phyloP scores from a whole-genome alignment of 108 stramenopile genomes.

The Cyclostephanos tholiformis region DNA sequence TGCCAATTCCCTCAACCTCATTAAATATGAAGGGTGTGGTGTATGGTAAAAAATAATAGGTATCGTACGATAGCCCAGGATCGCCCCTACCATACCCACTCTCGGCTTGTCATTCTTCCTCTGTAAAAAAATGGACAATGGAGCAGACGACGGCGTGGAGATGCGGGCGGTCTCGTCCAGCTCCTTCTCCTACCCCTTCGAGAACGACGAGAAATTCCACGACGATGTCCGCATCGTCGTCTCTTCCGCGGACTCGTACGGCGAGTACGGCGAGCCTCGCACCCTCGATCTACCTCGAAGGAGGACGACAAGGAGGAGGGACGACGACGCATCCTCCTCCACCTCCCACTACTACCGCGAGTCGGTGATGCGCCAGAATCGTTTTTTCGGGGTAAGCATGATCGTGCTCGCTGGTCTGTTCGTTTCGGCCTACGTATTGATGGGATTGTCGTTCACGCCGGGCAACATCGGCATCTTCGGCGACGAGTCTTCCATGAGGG shows the following conservation, averaged over 20 bases:
- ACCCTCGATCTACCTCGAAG: slow-evolving; percentile 6
- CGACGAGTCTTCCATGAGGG: slow-evolving; percentile 36
- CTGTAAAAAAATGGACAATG: slow-evolving; percentile 12
- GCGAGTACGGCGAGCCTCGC: slow-evolving; percentile 24
- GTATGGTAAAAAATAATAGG: too few relatives aligned
- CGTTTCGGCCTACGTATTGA: slow-evolving; percentile 43
- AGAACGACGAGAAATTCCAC: slow-evolving; percentile 6
- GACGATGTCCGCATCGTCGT: background rate
- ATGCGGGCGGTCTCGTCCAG: background rate
- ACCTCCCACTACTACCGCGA: slow-evolving; percentile 16
- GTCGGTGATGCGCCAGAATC: slow-evolving; percentile 46
- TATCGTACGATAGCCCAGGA: too few relatives aligned
- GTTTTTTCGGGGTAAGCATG: slow-evolving; percentile 43
- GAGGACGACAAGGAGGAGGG: background rate
- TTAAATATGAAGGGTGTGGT: too few relatives aligned
- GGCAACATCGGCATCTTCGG: slow-evolving; percentile 44
- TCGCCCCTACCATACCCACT: too few relatives aligned
- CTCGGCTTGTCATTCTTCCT: too few relatives aligned
- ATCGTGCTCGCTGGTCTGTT: slow-evolving; percentile 24
- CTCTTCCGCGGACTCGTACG: background rate
- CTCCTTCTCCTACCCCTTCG: slow-evolving; percentile 9
- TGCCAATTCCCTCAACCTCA: too few relatives aligned
- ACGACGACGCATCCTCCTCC: background rate
- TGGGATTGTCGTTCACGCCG: slow-evolving; percentile 42
- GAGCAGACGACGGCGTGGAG: slow-evolving; percentile 6